Conservation (phyloP, 2,329 filamentous ascomycete genomes). For the Cryphonectria nitschkei region DNA sequence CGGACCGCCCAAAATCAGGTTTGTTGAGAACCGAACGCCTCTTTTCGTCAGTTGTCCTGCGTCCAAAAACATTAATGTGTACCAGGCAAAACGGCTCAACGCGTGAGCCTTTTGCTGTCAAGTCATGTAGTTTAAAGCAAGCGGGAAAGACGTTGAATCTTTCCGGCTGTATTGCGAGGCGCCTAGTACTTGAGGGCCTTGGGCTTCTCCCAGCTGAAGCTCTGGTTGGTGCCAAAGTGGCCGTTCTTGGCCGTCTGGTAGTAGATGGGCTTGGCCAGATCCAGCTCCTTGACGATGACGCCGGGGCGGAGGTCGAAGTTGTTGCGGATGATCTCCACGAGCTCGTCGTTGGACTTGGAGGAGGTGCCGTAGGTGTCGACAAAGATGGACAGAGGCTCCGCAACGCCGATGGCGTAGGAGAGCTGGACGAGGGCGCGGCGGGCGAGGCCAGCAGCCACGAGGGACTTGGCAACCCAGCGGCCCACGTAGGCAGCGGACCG, state of each 20-base stretch:
- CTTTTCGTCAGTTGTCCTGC: slow-evolving; percentile 29
- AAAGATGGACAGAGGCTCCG: slow-evolving; percentile 96
- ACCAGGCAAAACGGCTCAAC: background rate
- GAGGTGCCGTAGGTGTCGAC: slow-evolving; percentile 98
- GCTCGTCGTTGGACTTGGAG: slow-evolving; percentile 83
- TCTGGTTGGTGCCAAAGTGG: slow-evolving; percentile 96
- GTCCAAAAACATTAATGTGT: slow-evolving; percentile 24
- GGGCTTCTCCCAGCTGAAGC: slow-evolving; percentile 97
- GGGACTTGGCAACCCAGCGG: slow-evolving; percentile 98
- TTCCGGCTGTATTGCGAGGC: slow-evolving; percentile 28
- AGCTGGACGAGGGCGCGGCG: slow-evolving; percentile 96
- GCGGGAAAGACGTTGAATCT: slow-evolving; percentile 39
- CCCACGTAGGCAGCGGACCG: slow-evolving; percentile 96
- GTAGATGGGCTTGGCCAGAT: slow-evolving; percentile 96
- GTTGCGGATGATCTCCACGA: slow-evolving; percentile 89
- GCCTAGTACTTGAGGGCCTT: slow-evolving; percentile 90
- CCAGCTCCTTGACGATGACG: slow-evolving; percentile 97
- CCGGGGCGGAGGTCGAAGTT: slow-evolving; percentile 99
- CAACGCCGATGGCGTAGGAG: slow-evolving; percentile 98
- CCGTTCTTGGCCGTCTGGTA: slow-evolving; percentile 98
- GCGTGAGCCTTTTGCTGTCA: background rate
- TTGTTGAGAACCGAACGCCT: slow-evolving; percentile 44
- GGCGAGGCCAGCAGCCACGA: slow-evolving; percentile 85
- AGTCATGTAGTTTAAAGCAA: slow-evolving; percentile 10
- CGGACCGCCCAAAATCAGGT: slow-evolving; percentile 38